A percentile compares a stretch with the other conserved stretches of the same genome.
phyloP scores from a whole-genome alignment of 2,329 filamentous ascomycete genomes.

The Knoxdaviesia proteae region DNA sequence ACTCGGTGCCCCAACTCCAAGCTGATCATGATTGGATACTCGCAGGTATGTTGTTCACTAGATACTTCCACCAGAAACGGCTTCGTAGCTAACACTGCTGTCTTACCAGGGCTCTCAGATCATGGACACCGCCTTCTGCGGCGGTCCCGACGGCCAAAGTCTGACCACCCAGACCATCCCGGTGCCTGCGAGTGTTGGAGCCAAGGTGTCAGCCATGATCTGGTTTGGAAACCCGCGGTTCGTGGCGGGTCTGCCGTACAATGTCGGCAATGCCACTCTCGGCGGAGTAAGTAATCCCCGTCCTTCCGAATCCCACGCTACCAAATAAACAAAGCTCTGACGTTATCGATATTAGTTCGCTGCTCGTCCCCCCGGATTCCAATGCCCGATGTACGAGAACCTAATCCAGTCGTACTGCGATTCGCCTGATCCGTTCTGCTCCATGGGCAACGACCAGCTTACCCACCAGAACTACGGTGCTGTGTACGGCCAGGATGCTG shows the following conservation, averaged over 20 bases:
- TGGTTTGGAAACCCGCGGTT: slow-evolving; percentile 44
- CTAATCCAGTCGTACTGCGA: slow-evolving; percentile 48
- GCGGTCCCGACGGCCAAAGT: slow-evolving; percentile 30
- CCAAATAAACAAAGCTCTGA: neutral
- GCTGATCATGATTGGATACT: slow-evolving; percentile 41
- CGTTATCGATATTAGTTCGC: slow-evolving; percentile 26
- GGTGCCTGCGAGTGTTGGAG: slow-evolving; percentile 24
- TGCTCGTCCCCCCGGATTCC: slow-evolving; percentile 33
- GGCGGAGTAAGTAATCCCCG: slow-evolving; percentile 26
- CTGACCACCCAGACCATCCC: slow-evolving; percentile 20
- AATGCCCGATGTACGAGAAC: slow-evolving; percentile 25
- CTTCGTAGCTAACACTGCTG: too few species aligned
- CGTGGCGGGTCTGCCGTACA: slow-evolving; percentile 30
- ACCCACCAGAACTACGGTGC: slow-evolving; percentile 42
- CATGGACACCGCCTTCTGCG: slow-evolving; percentile 41
- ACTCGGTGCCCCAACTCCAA: slow-evolving; percentile 32
- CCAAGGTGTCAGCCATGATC: slow-evolving; percentile 39
- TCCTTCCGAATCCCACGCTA: neutral
- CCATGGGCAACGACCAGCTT: slow-evolving; percentile 37
- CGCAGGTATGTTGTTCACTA: slow-evolving; percentile 21
- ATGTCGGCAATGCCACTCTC: slow-evolving; percentile 36
- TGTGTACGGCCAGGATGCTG: slow-evolving; percentile 37
- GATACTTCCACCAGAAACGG: too few species aligned
- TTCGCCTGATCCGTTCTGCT: slow-evolving; percentile 42
- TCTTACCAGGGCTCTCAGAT: slow-evolving; percentile 34